Evolutionary conservation across 2,329 filamentous ascomycete species (phyloP).

Genomic region (Pseudopithomyces maydicus): DNA sequence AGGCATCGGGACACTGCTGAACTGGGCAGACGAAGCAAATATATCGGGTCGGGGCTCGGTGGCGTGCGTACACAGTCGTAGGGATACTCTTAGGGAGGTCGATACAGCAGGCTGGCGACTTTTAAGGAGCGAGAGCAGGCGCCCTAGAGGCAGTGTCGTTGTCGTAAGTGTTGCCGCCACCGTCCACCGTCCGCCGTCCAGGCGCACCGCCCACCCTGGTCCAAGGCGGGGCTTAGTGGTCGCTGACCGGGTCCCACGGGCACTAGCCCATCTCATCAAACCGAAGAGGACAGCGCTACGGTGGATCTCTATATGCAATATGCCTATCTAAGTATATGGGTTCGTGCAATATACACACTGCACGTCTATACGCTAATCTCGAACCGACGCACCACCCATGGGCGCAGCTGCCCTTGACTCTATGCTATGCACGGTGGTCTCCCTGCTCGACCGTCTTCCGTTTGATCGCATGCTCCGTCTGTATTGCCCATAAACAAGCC

Average conservation of each 20-base stretch:
- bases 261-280: background rate
- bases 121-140: background rate
- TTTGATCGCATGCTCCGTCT: conserved; percentile 56
- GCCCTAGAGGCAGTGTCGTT: conserved; percentile 6
- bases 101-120: conserved; percentile 10
- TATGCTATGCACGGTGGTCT: conserved; percentile 35
- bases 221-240: conserved; percentile 6
- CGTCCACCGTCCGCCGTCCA: conserved; percentile 1
- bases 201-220: background rate
- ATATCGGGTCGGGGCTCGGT: background rate
- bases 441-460: conserved; percentile 38
- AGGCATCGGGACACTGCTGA: conserved; percentile 31
- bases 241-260: background rate
- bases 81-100: background rate
- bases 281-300: background rate
- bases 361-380: background rate
- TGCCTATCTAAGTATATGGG: too few relatives aligned
- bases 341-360: too few relatives aligned
- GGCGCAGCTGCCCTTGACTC: background rate
- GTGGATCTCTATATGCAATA: background rate
- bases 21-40: background rate
- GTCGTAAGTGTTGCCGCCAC: conserved; percentile 12
- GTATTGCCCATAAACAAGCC: conserved; percentile 74
- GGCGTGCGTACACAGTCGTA: background rate
- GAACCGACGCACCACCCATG: too few relatives aligned